A percentile compares a stretch with the other conserved stretches of the same genome.
Evolutionary conservation across 257 asterid species (phyloP).

Genomic region (Eucommia ulmoides): DNA sequence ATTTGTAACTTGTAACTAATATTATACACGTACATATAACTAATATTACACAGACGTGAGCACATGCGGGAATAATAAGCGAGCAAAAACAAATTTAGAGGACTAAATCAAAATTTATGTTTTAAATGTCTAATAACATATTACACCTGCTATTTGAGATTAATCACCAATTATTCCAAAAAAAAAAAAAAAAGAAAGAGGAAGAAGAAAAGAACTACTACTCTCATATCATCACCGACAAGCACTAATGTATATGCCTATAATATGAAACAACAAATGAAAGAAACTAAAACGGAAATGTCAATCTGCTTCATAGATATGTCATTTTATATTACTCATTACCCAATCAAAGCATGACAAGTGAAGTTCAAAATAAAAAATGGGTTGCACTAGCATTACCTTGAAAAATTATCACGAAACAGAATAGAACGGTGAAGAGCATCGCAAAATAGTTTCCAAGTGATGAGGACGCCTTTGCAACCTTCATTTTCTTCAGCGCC

Average conservation of each 20-base stretch:
- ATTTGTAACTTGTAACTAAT: too few relatives aligned
- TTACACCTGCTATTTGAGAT: too few relatives aligned
- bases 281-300: background rate
- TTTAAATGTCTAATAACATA: too few relatives aligned
- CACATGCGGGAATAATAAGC: too few relatives aligned
- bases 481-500: constrained; percentile 60
- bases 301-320: background rate
- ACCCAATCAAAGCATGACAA: background rate
- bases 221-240: too few relatives aligned
- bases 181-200: too few relatives aligned
- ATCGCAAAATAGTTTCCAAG: background rate
- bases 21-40: too few relatives aligned
- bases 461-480: constrained; percentile 32
- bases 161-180: too few relatives aligned
- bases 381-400: background rate
- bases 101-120: too few relatives aligned
- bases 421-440: background rate
- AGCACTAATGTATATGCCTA: too few relatives aligned
- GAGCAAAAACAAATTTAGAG: too few relatives aligned
- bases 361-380: background rate
- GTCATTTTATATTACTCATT: background rate
- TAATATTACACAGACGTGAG: too few relatives aligned
- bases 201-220: background rate
- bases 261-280: background rate
- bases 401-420: background rate